Percentiles rank a stretch among this genome's conserved stretches.
These are phyloP conservation scores for Metarhizium sp. DNA, from an alignment of 2,329 filamentous ascomycete genomes.

Conservation along the genomic window DNA sequence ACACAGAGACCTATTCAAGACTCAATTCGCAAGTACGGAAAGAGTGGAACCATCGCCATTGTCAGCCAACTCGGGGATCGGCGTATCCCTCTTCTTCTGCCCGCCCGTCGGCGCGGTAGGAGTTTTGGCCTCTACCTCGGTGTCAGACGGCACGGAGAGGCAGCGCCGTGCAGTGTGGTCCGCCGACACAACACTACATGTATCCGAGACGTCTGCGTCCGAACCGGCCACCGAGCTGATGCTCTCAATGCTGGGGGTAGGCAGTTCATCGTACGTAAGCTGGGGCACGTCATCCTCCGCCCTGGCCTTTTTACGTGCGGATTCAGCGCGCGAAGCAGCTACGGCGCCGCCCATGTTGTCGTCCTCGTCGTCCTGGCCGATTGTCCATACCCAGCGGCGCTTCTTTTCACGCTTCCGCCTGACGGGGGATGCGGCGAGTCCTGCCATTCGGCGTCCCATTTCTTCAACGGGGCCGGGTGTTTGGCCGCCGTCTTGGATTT, in stretches of 20 bases:
- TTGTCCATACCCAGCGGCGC: conserved; percentile 58
- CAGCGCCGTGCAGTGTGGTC: conserved; percentile 18
- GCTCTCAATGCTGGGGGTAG: conserved; percentile 32
- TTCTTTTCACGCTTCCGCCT: conserved; percentile 52
- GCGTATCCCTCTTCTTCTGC: conserved; percentile 12
- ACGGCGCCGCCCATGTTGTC: conserved; percentile 33
- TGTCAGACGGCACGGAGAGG: conserved; percentile 11
- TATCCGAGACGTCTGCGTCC: conserved; percentile 43
- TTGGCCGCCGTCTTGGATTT: conserved; percentile 50
- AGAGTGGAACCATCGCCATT: conserved; percentile 1
- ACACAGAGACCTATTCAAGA: background rate
- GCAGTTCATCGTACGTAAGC: conserved; percentile 19
- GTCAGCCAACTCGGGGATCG: conserved; percentile 14
- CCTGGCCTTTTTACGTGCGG: conserved; percentile 2
- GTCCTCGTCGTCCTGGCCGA: conserved; percentile 42
- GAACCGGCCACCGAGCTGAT: conserved; percentile 19
- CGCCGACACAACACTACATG: conserved; percentile 29
- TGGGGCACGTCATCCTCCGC: background rate
- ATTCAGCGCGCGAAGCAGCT: conserved; percentile 27
- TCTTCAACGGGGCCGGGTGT: conserved; percentile 57
- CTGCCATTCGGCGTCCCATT: conserved; percentile 48
- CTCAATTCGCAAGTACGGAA: background rate
- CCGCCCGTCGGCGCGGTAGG: conserved; percentile 21
- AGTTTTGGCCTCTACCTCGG: conserved; percentile 29
- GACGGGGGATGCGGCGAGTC: conserved; percentile 34